A percentile compares a stretch with the other conserved stretches of the same genome.
Conservation (phyloP, 129 eudicot genomes). For the Pittosporum tobira region DNA sequence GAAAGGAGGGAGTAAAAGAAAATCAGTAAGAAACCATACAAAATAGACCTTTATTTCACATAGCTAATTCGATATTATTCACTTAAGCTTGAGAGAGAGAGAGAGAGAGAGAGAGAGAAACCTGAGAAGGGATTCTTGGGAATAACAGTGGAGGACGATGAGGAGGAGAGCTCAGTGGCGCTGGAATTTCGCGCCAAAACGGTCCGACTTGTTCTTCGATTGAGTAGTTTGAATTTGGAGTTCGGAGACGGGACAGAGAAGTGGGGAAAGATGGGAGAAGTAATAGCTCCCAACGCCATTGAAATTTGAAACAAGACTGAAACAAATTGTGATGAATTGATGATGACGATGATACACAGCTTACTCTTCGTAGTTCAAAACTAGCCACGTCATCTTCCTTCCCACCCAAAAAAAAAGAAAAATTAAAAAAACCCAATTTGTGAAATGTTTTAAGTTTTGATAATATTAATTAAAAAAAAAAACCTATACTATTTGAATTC, state of each 20-base stretch:
- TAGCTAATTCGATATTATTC: too few species aligned
- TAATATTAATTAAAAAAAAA: too few species aligned
- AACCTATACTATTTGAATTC: too few species aligned
- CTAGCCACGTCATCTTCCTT: constrained; percentile 4
- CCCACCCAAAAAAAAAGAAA: too few species aligned
- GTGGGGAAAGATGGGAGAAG: not conserved
- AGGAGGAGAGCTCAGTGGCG: constrained; percentile 10
- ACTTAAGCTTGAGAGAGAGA: constrained; percentile 8
- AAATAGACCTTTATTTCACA: too few species aligned
- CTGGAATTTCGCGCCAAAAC: constrained; percentile 32
- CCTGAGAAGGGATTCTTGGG: constrained; percentile 38
- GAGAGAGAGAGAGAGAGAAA: not conserved
- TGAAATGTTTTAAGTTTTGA: too few species aligned
- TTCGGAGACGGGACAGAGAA: not conserved
- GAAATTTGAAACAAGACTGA: too few species aligned
- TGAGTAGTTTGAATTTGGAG: constrained; percentile 1
- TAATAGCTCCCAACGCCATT: not conserved
- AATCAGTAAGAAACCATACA: too few species aligned
- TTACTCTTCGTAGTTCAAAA: constrained; percentile 2
- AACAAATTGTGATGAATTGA: too few species aligned
- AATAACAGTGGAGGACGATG: constrained; percentile 9
- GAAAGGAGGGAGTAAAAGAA: not conserved
- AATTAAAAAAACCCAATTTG: too few species aligned
- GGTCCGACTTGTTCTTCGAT: constrained; percentile 3
- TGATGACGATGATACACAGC: not conserved